Base-by-base conservation (phyloP, 2,329 filamentous ascomycete species). In the Fusarium chuoi region DNA sequence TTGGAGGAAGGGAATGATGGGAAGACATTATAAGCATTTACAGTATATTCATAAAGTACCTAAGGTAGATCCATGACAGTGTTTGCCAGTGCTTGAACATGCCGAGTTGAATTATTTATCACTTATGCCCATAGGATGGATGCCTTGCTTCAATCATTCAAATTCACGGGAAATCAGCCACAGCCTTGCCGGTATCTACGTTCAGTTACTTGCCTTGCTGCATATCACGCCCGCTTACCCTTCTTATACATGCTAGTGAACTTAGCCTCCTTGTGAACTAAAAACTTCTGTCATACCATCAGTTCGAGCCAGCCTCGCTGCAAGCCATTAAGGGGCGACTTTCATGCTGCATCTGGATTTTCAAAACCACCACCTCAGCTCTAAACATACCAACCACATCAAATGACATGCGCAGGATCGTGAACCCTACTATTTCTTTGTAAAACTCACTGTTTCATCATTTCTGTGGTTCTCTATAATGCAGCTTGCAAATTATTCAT, bases 1-100 rank as follows among this genome's bases (percentile, higher is more conserved):
- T n/a, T n/a, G n/a, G 28, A 49, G 22, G 3, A 49, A 33, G 3
- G n/a, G 14, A 18, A 28, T 13, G 5, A n/a, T 33, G 5, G 46
- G 28, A 18, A 33, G 46, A 24, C 2, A 13, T 33, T 7, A 33
- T 13, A 18, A 28, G 18, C 46, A 49, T 49, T n/a, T 18, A 7
- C 1, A 7, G 22, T 15, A 3, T 12, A 13, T 33, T 13, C 28
- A 13, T 0, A 4, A 9, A 49, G 11, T n/a, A 18, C 4, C 12
- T 14, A 33, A 33, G 22, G 28, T 18, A 3, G 46, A 33, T 51
- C 7, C 11, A 28, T 28, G 46, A 6, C 55, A 46, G n/a, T 46
- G 55, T 38, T 48, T 49, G n/a, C 24, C 24, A 18, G 41, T 49
- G 42, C 55, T 18, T 35, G 6, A 30, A 24, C 15, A 24, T 28